Percentiles rank a stretch among this genome's conserved stretches.
Evolutionary conservation across 176 grass and related monocot species (phyloP).

Genomic region (Oryza punctata): DNA sequence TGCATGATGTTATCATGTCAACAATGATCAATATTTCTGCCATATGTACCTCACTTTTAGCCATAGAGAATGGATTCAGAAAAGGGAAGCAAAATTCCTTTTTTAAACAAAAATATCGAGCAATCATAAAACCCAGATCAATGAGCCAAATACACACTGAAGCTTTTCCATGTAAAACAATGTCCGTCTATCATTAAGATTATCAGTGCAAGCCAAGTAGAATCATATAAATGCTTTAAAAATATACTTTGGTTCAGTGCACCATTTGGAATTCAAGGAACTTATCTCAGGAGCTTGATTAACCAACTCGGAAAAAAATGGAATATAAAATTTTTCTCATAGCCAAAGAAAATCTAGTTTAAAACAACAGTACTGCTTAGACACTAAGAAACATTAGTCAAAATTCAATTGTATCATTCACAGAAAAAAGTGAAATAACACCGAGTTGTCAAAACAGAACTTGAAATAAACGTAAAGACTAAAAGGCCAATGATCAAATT

Average conservation of each 20-base stretch:
- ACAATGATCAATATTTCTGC: not conserved
- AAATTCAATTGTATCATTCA: not conserved
- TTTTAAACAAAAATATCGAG: not conserved
- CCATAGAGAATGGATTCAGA: not conserved
- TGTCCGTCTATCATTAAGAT: not conserved
- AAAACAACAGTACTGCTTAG: not conserved
- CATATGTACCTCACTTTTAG: conserved; percentile 1
- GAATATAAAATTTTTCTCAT: not conserved
- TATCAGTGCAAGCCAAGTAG: not conserved
- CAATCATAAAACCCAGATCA: not conserved
- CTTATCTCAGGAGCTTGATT: not conserved
- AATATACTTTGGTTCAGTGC: not conserved
- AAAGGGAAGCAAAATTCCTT: not conserved
- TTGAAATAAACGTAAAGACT: no score
- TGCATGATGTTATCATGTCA: conserved; percentile 43
- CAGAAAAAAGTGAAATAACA: not conserved
- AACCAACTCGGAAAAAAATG: not conserved
- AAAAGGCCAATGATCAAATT: not conserved
- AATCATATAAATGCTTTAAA: not conserved
- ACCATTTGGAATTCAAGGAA: not conserved
- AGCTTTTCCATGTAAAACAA: not conserved
- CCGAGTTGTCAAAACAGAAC: no score
- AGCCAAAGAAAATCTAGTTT: conserved; percentile 6
- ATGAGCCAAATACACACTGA: not conserved
- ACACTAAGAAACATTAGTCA: not conserved